Evolutionary conservation across 805 yeast genomes (phyloP).

Genomic region (Candida hispaniensis): DNA sequence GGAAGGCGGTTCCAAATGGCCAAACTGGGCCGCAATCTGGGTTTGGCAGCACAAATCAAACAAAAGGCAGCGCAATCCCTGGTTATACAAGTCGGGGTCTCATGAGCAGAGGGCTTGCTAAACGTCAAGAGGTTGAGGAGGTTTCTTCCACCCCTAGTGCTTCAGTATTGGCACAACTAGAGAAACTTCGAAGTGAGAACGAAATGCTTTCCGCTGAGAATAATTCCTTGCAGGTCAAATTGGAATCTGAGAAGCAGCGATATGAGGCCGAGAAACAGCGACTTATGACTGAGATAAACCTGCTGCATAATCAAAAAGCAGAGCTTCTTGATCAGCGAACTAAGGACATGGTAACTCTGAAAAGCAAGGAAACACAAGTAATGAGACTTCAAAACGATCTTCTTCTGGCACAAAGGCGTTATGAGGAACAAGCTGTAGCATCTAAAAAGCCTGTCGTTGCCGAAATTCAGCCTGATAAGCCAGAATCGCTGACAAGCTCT

Average conservation of each 20-base stretch:
- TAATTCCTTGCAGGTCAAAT: conserved; percentile 30
- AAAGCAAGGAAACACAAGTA: conserved; percentile 62
- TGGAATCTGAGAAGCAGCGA: conserved; percentile 27
- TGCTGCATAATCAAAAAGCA: conserved; percentile 27
- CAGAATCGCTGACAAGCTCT: no score
- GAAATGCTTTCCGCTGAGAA: conserved; percentile 28
- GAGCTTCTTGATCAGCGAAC: conserved; percentile 42
- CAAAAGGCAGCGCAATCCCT: no score
- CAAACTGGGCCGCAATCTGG: conserved; percentile 6
- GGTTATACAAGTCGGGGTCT: no score
- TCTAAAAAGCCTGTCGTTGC: no score
- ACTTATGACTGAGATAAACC: conserved; percentile 29
- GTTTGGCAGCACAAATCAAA: not conserved
- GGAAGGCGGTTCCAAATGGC: no score
- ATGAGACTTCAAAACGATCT: conserved; percentile 50
- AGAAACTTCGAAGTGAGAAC: conserved; percentile 44
- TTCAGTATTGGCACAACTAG: conserved; percentile 38
- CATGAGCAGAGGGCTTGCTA: conserved; percentile 17
- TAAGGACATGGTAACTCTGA: conserved; percentile 39
- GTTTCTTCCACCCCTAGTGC: conserved; percentile 12
- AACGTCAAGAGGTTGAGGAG: conserved; percentile 7
- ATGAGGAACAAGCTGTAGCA: no score
- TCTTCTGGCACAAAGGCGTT: conserved; percentile 45
- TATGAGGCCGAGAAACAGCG: conserved; percentile 28
- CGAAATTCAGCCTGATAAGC: no score